These are phyloP conservation scores for Zelonia costaricensis DNA, from an alignment of 208 protist genomes.

Conservation along the genomic window DNA sequence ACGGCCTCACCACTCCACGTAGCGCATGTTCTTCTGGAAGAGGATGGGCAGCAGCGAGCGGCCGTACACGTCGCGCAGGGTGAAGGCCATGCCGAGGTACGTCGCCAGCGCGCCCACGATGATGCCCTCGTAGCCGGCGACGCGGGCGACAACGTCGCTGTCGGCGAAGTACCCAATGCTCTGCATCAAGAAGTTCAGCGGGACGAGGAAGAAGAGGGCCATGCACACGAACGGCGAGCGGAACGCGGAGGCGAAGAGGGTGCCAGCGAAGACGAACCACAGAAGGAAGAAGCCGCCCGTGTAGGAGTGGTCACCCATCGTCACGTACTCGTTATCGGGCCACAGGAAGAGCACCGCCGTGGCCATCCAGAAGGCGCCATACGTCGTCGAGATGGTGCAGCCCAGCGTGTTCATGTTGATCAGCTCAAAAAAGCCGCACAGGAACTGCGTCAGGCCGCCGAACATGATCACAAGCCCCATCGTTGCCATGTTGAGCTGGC, in stretches of 20 bases:
- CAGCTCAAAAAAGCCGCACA: slow-evolving; percentile 58
- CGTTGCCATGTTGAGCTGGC: slow-evolving; percentile 35
- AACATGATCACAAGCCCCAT: slow-evolving; percentile 45
- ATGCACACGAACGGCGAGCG: slow-evolving; percentile 28
- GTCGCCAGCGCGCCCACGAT: slow-evolving; percentile 44
- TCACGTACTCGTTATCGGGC: slow-evolving; percentile 20
- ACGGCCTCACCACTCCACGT: slow-evolving; percentile 28
- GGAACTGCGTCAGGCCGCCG: slow-evolving; percentile 57
- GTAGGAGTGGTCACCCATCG: slow-evolving; percentile 14
- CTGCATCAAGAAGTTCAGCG: slow-evolving; percentile 32
- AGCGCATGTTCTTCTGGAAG: slow-evolving; percentile 30
- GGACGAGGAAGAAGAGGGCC: slow-evolving; percentile 30
- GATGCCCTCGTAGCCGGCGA: slow-evolving; percentile 54
- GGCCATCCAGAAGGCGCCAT: slow-evolving; percentile 61
- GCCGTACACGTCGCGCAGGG: slow-evolving; percentile 48
- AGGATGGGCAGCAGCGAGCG: slow-evolving; percentile 35
- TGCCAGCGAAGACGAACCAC: slow-evolving; percentile 24
- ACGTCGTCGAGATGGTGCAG: slow-evolving; percentile 44
- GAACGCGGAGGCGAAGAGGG: slow-evolving; percentile 25
- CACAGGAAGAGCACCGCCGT: slow-evolving; percentile 34
- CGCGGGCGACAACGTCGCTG: slow-evolving; percentile 19
- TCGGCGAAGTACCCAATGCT: slow-evolving; percentile 27
- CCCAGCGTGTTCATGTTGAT: slow-evolving; percentile 63
- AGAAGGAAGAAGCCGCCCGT: slow-evolving; percentile 26
- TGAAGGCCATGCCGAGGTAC: slow-evolving; percentile 53